These are phyloP conservation scores for Colletotrichum eleusines DNA, from an alignment of 2,329 filamentous ascomycete species.

Conservation along the genomic window DNA sequence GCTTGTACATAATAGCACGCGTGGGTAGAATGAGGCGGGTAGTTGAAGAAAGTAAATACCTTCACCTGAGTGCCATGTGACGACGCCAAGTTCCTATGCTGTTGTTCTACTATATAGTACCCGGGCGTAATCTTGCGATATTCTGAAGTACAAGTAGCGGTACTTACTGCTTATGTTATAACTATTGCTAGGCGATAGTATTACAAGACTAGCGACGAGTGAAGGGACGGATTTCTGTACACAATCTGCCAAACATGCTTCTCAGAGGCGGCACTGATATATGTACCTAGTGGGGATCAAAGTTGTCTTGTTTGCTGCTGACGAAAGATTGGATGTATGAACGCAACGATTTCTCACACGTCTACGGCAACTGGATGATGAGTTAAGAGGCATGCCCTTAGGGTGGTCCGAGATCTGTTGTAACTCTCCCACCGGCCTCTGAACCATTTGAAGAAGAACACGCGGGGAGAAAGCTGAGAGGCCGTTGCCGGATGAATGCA, in stretches of 20 bases:
- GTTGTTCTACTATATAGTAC: neutral
- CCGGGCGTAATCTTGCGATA: neutral
- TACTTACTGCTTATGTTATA: neutral
- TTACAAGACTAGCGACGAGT: neutral
- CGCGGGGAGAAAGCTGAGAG: neutral
- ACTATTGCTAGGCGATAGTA: neutral
- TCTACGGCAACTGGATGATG: neutral
- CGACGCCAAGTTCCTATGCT: too few relatives aligned
- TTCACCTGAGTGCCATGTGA: conserved; percentile 23
- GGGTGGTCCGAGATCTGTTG: too few relatives aligned
- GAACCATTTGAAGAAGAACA: neutral
- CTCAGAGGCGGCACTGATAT: neutral
- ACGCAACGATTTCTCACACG: neutral
- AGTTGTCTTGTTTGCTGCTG: too few relatives aligned
- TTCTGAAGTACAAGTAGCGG: neutral
- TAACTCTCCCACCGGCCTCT: neutral
- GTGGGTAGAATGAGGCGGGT: conserved; percentile 34
- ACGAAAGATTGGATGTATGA: too few relatives aligned
- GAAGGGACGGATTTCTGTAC: neutral
- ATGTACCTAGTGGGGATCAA: too few relatives aligned
- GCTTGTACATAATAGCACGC: conserved; percentile 56
- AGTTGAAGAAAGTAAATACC: conserved; percentile 43
- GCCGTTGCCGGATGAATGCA: neutral
- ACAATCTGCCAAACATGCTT: neutral
- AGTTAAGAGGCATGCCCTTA: neutral